Conservation (phyloP, 192 early-diverging fungal genomes). For the Linderina pennispora region DNA sequence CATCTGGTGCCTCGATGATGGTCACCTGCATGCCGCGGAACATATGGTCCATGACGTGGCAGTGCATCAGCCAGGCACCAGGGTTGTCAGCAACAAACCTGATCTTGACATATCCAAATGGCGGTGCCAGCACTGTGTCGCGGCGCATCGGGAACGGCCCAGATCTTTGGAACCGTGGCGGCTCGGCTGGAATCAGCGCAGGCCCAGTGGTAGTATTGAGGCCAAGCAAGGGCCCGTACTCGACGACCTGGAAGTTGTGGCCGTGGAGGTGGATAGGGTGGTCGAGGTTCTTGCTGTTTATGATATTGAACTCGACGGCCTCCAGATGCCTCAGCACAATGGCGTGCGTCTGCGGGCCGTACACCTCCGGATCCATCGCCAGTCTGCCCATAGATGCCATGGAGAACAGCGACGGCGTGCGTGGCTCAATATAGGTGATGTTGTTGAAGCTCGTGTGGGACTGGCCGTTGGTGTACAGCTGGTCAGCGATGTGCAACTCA, state of each 20-base stretch:
- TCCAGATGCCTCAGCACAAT: constrained; percentile 55
- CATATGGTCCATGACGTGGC: constrained; percentile 56
- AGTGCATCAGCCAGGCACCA: constrained; percentile 81
- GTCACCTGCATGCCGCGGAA: constrained; percentile 61
- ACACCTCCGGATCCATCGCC: constrained; percentile 48
- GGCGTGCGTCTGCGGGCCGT: constrained; percentile 57
- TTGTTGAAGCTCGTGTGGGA: constrained; percentile 73
- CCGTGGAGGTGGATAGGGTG: constrained; percentile 84
- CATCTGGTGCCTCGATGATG: constrained; percentile 64
- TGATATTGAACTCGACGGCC: constrained; percentile 60
- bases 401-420: constrained; percentile 59
- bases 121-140: constrained; percentile 58
- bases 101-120: constrained; percentile 52
- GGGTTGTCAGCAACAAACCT: constrained; percentile 75
- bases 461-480: constrained; percentile 54
- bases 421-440: constrained; percentile 54
- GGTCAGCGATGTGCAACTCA: constrained; percentile 47
- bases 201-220: constrained; percentile 21
- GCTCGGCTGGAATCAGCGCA: too few species aligned
- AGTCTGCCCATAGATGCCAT: constrained; percentile 52
- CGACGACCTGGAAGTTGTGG: constrained; percentile 68
- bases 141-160: constrained; percentile 30
- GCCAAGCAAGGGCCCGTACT: constrained; percentile 41
- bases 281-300: constrained; percentile 59
- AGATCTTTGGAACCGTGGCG: neutral